A percentile compares a stretch with the other conserved stretches of the same genome.
Conservation (phyloP, 768 basidiomycete species). For the Trametes sanguinea region DNA sequence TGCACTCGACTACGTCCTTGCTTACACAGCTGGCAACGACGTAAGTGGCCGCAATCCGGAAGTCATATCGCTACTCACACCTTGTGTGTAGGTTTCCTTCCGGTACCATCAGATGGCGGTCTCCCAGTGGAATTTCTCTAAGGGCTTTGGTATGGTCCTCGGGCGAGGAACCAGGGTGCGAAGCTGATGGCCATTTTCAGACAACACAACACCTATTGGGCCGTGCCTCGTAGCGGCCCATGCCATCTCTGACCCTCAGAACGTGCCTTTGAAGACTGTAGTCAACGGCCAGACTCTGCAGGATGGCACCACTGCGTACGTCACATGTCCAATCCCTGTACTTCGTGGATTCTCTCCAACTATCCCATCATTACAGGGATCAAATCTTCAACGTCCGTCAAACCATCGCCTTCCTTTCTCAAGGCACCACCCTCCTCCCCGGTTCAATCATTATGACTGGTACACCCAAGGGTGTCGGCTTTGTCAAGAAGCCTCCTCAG, state of each 20-base stretch:
- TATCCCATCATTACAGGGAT: constrained; percentile 46
- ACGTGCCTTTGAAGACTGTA: constrained; percentile 57
- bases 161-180: too few relatives aligned
- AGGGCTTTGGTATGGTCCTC: constrained; percentile 66
- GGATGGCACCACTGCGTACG: constrained; percentile 78
- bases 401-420: constrained; percentile 79
- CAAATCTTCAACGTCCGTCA: constrained; percentile 81
- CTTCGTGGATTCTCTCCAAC: neutral
- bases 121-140: constrained; percentile 88
- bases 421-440: constrained; percentile 80
- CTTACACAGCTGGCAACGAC: constrained; percentile 80
- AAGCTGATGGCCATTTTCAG: constrained; percentile 32
- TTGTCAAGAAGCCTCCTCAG: constrained; percentile 66
- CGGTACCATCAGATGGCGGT: constrained; percentile 78
- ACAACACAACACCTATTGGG: constrained; percentile 74
- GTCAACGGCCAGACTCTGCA: constrained; percentile 73
- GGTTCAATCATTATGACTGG: constrained; percentile 85
- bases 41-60: constrained; percentile 38
- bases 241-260: constrained; percentile 66
- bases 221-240: constrained; percentile 75
- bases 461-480: constrained; percentile 82
- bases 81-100: constrained; percentile 63
- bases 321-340: constrained; percentile 6
- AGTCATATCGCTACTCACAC: neutral
- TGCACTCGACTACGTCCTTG: constrained; percentile 84